Conservation (phyloP, 75 land plant species). For the Isoetes taiwanensis region DNA sequence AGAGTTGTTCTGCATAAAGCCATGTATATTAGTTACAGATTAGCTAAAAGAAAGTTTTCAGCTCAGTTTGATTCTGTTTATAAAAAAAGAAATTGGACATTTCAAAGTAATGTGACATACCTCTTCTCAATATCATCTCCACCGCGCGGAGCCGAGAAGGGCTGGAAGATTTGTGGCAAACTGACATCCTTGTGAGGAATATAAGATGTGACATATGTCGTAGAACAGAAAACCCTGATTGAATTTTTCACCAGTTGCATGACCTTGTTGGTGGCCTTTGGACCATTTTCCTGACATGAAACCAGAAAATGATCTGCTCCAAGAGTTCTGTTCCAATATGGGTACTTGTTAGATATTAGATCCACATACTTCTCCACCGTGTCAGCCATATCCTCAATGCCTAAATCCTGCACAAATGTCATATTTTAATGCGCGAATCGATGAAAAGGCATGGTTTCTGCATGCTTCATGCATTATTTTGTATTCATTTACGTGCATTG, state of each 20-base stretch:
- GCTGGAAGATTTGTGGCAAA: constrained; percentile 88
- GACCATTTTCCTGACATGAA: constrained; percentile 96
- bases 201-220: constrained; percentile 75
- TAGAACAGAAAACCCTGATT: constrained; percentile 84
- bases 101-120: constrained; percentile 34
- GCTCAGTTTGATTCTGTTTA: neutral
- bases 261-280: constrained; percentile 73
- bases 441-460: no score
- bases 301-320: constrained; percentile 94
- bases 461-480: no score
- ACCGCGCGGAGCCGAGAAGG: constrained; percentile 81
- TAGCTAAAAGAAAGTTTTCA: neutral
- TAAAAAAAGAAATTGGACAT: neutral
- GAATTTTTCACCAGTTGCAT: constrained; percentile 67
- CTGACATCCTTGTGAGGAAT: constrained; percentile 95
- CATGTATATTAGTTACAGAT: neutral
- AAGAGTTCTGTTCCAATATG: constrained; percentile 86
- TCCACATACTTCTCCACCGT: constrained; percentile 62
- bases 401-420: constrained; percentile 77
- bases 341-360: constrained; percentile 52
- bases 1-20: constrained; percentile 55
- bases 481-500: no score
- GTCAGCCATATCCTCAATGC: constrained; percentile 82
- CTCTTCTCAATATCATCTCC: constrained; percentile 80
- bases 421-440: no score